Percentiles rank a stretch among this genome's conserved stretches.
phyloP scores from a whole-genome alignment of 805 yeast genomes.

The Scheffersomyces amazonensis region DNA sequence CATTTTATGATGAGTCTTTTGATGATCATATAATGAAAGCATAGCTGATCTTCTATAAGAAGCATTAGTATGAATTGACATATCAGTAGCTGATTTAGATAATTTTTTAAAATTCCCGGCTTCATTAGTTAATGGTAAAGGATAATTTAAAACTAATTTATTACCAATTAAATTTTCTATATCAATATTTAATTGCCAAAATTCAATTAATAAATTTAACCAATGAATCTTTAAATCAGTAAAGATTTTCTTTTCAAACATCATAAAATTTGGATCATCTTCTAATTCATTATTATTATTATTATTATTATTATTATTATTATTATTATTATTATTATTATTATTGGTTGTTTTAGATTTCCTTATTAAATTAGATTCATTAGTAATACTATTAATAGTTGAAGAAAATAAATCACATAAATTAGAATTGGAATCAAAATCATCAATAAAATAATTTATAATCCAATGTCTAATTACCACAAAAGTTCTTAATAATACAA shows the following conservation, averaged over 20 bases:
- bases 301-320: not conserved
- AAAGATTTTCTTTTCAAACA: conserved; percentile 35
- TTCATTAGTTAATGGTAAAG: conserved; percentile 26
- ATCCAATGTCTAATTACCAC: conserved; percentile 89
- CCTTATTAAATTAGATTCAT: conserved; percentile 25
- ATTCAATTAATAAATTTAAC: conserved; percentile 29
- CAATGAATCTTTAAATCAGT: conserved; percentile 41
- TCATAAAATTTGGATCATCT: conserved; percentile 12
- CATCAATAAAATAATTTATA: conserved; percentile 81
- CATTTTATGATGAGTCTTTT: conserved; percentile 32
- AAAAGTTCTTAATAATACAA: conserved; percentile 76
- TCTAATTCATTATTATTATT: not conserved
- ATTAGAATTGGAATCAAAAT: conserved; percentile 42
- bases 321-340: not conserved
- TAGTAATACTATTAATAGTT: conserved; percentile 39
- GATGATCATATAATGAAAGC: conserved; percentile 40
- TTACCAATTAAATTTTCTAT: conserved; percentile 12
- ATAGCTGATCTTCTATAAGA: conserved; percentile 44
- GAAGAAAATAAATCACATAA: conserved; percentile 47
- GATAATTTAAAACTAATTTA: conserved; percentile 8
- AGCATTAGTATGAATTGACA: conserved; percentile 41
- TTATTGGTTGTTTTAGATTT: not conserved
- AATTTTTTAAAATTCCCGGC: conserved; percentile 14
- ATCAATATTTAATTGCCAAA: conserved; percentile 25
- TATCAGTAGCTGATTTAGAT: conserved; percentile 32